These are phyloP conservation scores for Nicotiana tomentosiformis DNA, from an alignment of 257 asterid species.

Conservation along the genomic window DNA sequence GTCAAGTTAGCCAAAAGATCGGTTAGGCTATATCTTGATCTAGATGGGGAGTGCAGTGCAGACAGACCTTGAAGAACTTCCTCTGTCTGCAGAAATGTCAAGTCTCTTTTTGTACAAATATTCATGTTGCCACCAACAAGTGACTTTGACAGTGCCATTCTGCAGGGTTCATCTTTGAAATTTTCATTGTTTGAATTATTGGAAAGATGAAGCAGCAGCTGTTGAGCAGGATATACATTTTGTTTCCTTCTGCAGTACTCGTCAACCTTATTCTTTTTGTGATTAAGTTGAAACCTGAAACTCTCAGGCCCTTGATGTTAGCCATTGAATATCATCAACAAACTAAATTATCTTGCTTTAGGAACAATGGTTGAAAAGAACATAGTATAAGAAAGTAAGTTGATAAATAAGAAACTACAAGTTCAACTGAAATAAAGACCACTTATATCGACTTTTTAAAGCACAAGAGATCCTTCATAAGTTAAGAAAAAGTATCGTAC, in stretches of 20 bases:
- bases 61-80: slow-evolving; percentile 70
- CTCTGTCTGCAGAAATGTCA: slow-evolving; percentile 60
- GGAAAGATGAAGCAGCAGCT: slow-evolving; percentile 37
- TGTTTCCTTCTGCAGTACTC: slow-evolving; percentile 43
- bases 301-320: slow-evolving; percentile 1
- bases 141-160: slow-evolving; percentile 75
- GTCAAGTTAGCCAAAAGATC: slow-evolving; percentile 17
- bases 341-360: not conserved
- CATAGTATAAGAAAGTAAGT: not conserved
- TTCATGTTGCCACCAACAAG: slow-evolving; percentile 76
- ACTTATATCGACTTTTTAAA: not conserved
- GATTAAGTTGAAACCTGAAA: slow-evolving; percentile 64
- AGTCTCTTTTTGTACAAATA: slow-evolving; percentile 60
- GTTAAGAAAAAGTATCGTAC: too few relatives aligned
- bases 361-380: not conserved
- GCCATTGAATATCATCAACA: not conserved
- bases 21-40: slow-evolving; percentile 8
- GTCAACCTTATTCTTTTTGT: slow-evolving; percentile 70
- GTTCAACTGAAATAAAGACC: not conserved
- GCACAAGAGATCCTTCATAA: not conserved
- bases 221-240: slow-evolving; percentile 38
- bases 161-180: slow-evolving; percentile 57
- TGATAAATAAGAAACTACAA: not conserved
- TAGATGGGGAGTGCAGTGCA: slow-evolving; percentile 9
- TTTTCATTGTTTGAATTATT: slow-evolving; percentile 58